A percentile compares a stretch with the other conserved stretches of the same genome.
Conservation (phyloP, 2,329 filamentous ascomycete genomes). For the Alternaria tenuissima region DNA sequence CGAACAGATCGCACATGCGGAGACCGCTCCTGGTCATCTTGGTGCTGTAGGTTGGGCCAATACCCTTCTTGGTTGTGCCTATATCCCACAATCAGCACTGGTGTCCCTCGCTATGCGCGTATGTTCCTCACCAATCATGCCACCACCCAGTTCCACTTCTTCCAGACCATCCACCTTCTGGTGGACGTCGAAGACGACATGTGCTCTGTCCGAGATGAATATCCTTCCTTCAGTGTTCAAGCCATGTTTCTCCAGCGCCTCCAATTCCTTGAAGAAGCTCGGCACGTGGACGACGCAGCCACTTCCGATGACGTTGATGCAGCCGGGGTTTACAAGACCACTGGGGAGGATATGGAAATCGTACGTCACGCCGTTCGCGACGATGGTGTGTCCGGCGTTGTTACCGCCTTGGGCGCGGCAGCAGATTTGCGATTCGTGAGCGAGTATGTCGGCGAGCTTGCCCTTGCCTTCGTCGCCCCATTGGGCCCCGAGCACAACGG, state of each 20-base stretch:
- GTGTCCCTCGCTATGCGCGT: neutral
- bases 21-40: slow-evolving; percentile 73
- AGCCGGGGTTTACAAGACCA: slow-evolving; percentile 75
- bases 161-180: slow-evolving; percentile 74
- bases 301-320: slow-evolving; percentile 73
- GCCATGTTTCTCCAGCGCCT: slow-evolving; percentile 67
- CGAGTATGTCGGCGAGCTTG: slow-evolving; percentile 67
- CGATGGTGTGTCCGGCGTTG: slow-evolving; percentile 61
- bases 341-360: slow-evolving; percentile 58
- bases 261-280: slow-evolving; percentile 71
- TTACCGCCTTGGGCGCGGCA: slow-evolving; percentile 68
- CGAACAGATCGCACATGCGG: slow-evolving; percentile 71
- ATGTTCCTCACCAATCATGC: slow-evolving; percentile 49
- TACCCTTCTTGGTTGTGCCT: slow-evolving; percentile 62
- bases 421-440: slow-evolving; percentile 63
- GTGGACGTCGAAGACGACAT: slow-evolving; percentile 72
- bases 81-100: slow-evolving; percentile 49
- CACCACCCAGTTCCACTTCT: slow-evolving; percentile 62
- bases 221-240: slow-evolving; percentile 67
- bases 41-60: slow-evolving; percentile 67
- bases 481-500: slow-evolving; percentile 67
- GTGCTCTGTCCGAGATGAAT: slow-evolving; percentile 69
- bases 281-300: slow-evolving; percentile 74
- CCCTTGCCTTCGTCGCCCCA: slow-evolving; percentile 69
- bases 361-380: slow-evolving; percentile 57